Evolutionary conservation across 1,284 basidiomycete genomes (phyloP), one percentile per base, ranked within the genome.

Genomic region (Phaffia rhodozyma): DNA sequence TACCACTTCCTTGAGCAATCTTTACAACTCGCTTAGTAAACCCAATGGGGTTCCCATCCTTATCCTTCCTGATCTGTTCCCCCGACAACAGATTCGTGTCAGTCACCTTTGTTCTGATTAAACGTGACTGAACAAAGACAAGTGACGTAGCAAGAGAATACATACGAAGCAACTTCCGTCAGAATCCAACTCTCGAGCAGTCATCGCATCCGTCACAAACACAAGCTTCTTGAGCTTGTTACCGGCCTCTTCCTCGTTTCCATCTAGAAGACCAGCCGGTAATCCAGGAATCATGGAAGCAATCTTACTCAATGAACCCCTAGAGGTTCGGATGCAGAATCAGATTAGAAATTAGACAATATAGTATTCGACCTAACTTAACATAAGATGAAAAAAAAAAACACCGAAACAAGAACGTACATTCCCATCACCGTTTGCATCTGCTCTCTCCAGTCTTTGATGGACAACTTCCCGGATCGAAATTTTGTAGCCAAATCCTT

Each of bases 191-290:
- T 98, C 96, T 62, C 79, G 79, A 21, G 86, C 83, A 51, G 91
- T 90, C 94, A 99, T 99, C 71, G 89, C 91, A 76, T 99, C 94
- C 27, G 91, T 97, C 73, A 99, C 97, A 79, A 89, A 98, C 69
- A 97, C 89, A 89, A 99, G 93, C 67, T 92, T 86, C 78, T 97
- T 97, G 84, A 99, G 87, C 66, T 90, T 86, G 69, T 83, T 76
- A 4, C 73, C 69, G 1, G 88, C 86, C 48, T 90, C 91, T 72
- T 97, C 94, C 72, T 91, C 90, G 34, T 86, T 86, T 50, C 89
- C 92, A 72, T 87, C 85, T 63, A 97, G 81, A 73, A 98, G 80
- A 51, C 91, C 89, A 68, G 89, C 86, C 21, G 91, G 87, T 70
- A 99, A 83, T 38, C 94, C 94, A 3, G 94, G 94, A 67, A 99